Evolutionary conservation across 2,329 filamentous ascomycete genomes (phyloP).

Genomic region (Coniella lustricola): DNA sequence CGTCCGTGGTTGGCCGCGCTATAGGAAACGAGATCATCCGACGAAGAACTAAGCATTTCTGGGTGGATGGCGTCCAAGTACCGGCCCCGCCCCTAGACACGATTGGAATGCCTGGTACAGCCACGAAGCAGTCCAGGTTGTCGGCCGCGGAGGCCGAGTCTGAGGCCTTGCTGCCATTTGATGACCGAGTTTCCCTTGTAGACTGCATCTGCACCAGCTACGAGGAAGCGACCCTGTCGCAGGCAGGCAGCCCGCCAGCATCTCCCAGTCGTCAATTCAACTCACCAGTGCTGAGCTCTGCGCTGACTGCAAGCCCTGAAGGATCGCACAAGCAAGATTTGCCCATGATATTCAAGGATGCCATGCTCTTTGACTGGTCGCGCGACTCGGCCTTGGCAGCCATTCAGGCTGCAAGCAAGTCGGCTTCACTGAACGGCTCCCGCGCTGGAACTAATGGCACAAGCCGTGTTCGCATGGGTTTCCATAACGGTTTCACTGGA

Average conservation of each 20-base stretch:
- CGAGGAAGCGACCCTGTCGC: constrained; percentile 51
- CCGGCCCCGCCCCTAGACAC: constrained; percentile 59
- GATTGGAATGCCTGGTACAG: constrained; percentile 48
- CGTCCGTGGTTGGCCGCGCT: constrained; percentile 58
- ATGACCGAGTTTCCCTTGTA: constrained; percentile 64
- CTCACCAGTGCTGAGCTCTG: constrained; percentile 52
- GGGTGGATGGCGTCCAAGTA: constrained; percentile 67
- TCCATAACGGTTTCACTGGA: constrained; percentile 40
- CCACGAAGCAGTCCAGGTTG: constrained; percentile 37
- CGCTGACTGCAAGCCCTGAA: constrained; percentile 30
- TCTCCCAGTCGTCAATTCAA: constrained; percentile 61
- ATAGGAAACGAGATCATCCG: constrained; percentile 71
- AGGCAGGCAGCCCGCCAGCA: constrained; percentile 60
- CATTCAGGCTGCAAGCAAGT: constrained; percentile 62
- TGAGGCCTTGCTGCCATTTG: constrained; percentile 66
- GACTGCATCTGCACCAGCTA: constrained; percentile 70
- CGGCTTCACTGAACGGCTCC: constrained; percentile 70
- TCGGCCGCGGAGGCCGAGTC: constrained; percentile 49
- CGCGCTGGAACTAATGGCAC: constrained; percentile 54
- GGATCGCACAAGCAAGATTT: constrained; percentile 46
- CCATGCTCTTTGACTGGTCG: constrained; percentile 75
- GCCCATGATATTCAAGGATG: constrained; percentile 60
- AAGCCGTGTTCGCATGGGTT: constrained; percentile 49
- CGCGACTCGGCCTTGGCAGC: constrained; percentile 64
- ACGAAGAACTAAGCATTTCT: constrained; percentile 67